Percentiles rank a stretch among this genome's conserved stretches.
Evolutionary conservation across 805 yeast species (phyloP).

Genomic region (Wickerhamiella brachini): DNA sequence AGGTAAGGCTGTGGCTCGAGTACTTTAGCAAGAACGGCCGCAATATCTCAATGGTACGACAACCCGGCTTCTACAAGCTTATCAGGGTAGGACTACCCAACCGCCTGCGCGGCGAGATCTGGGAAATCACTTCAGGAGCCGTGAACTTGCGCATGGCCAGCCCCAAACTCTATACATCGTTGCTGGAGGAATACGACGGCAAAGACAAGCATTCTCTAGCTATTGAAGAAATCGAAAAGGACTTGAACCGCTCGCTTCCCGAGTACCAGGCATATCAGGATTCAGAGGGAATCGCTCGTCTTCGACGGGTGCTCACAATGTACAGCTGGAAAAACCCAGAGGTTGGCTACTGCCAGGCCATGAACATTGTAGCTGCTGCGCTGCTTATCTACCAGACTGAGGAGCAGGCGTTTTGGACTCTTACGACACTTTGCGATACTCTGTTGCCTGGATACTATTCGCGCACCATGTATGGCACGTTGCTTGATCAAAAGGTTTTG

Average conservation of each 20-base stretch:
- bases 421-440: conserved; percentile 65
- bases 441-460: conserved; percentile 93
- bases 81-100: conserved; percentile 91
- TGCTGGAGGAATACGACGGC: conserved; percentile 49
- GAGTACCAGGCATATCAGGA: conserved; percentile 91
- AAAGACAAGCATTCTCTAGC: conserved; percentile 50
- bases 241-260: conserved; percentile 84
- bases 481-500: conserved; percentile 85
- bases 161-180: conserved; percentile 40
- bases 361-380: conserved; percentile 61
- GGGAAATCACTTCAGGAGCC: conserved; percentile 89
- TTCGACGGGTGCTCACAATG: conserved; percentile 80
- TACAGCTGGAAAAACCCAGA: conserved; percentile 96
- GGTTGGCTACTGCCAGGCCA: conserved; percentile 96
- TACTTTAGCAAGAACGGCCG: conserved; percentile 74
- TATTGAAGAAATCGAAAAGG: conserved; percentile 93
- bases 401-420: conserved; percentile 94
- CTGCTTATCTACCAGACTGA: conserved; percentile 63
- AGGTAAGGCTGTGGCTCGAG: conserved; percentile 89
- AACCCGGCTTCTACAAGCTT: conserved; percentile 66
- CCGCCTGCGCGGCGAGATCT: conserved; percentile 82
- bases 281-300: conserved; percentile 68
- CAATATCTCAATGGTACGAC: conserved; percentile 59
- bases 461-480: conserved; percentile 92
- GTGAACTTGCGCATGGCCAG: conserved; percentile 57